A percentile compares a stretch with the other conserved stretches of the same genome.
These are phyloP conservation scores for Petunia secreta DNA, from an alignment of 257 asterid genomes.

Conservation along the genomic window DNA sequence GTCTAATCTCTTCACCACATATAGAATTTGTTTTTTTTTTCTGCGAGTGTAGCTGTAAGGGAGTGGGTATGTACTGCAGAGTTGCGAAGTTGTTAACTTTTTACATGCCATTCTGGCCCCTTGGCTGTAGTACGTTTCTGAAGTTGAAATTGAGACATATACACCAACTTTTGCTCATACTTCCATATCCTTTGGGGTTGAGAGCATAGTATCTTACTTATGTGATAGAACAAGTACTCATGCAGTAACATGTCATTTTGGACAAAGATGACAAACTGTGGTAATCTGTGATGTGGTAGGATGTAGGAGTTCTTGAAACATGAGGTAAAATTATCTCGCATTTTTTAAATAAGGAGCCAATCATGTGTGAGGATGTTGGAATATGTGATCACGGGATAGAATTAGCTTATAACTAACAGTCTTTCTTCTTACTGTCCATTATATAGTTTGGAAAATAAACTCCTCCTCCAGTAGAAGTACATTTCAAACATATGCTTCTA, in stretches of 20 bases:
- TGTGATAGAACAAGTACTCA: not conserved
- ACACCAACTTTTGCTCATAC: not conserved
- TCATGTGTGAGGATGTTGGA: too few species aligned
- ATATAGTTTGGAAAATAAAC: too few species aligned
- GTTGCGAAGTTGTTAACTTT: not conserved
- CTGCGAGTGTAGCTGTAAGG: not conserved
- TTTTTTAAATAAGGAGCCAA: too few species aligned
- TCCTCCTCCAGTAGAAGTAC: too few species aligned
- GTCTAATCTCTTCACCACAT: conserved; percentile 24
- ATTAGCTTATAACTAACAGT: too few species aligned
- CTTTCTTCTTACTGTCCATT: too few species aligned
- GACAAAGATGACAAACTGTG: not conserved
- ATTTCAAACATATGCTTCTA: too few species aligned
- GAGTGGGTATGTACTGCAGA: not conserved
- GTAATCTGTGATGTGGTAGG: not conserved
- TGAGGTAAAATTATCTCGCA: too few species aligned
- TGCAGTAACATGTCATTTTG: not conserved
- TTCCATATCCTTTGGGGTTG: not conserved
- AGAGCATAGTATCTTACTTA: not conserved
- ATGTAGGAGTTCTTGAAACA: too few species aligned
- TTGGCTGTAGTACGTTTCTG: not conserved
- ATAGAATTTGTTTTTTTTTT: not conserved
- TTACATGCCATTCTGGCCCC: not conserved
- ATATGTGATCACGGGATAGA: too few species aligned
- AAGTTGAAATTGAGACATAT: not conserved